Evolutionary conservation across 148 eudicot species (phyloP).

Genomic region (Vaccinium macrocarpon): DNA sequence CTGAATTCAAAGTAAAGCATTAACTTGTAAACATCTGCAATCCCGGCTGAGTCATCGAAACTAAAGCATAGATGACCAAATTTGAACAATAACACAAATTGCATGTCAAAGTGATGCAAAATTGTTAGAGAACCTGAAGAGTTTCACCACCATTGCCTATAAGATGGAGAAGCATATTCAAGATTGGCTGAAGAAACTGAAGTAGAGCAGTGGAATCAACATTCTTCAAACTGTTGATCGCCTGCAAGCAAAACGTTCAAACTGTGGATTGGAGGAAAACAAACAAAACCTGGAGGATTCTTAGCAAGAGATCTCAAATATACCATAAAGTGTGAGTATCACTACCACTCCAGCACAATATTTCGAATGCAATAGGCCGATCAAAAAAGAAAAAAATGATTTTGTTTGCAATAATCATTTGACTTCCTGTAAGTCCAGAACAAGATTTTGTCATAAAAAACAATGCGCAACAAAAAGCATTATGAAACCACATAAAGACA

Average conservation of each 20-base stretch:
- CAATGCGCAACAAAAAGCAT: not conserved
- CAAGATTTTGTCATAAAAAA: not conserved
- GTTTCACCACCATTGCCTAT: constrained; percentile 99
- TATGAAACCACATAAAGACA: not conserved
- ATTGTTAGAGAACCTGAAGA: constrained; percentile 61
- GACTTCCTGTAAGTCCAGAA: constrained; percentile 12
- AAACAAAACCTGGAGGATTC: constrained; percentile 2
- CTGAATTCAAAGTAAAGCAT: constrained; percentile 1
- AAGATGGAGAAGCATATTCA: constrained; percentile 98
- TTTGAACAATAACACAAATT: not conserved
- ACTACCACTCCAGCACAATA: not conserved
- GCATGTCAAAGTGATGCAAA: not conserved
- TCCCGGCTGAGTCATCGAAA: not conserved
- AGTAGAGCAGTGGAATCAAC: constrained; percentile 97
- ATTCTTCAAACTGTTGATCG: constrained; percentile 98
- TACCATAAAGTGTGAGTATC: not conserved
- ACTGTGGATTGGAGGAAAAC: constrained; percentile 3
- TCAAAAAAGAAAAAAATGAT: too few species aligned
- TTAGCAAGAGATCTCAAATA: not conserved
- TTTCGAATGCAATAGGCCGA: not conserved
- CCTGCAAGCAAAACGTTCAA: constrained; percentile 49
- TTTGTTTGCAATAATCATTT: not conserved
- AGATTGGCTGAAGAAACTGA: constrained; percentile 97
- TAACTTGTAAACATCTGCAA: not conserved
- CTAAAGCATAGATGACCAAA: not conserved